Evolutionary conservation across 345 rosid genomes (phyloP).

Genomic region (Acer negundo): DNA sequence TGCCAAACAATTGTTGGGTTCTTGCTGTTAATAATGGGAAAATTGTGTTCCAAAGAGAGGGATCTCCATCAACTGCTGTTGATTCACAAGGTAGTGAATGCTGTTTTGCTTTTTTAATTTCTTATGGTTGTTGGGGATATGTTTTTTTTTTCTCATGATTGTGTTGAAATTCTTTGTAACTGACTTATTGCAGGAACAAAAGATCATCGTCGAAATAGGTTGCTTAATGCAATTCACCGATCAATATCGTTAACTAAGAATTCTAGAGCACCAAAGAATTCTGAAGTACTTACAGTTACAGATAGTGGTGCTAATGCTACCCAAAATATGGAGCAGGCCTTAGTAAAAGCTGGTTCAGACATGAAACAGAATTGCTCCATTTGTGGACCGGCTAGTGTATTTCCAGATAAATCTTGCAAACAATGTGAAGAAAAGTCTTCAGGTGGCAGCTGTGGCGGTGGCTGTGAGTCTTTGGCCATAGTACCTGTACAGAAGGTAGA

Average conservation of each 20-base stretch:
- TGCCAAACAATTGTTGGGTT: conserved; percentile 59
- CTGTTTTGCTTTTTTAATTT: conserved; percentile 1
- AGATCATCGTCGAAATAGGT: conserved; percentile 42
- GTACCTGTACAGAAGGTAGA: conserved; percentile 48
- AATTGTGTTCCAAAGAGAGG: conserved; percentile 66
- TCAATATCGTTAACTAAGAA: conserved; percentile 46
- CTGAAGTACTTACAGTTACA: conserved; percentile 47
- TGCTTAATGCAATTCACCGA: conserved; percentile 60
- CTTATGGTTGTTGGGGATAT: not conserved
- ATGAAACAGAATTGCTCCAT: conserved; percentile 49
- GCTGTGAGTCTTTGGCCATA: conserved; percentile 50
- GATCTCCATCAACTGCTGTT: conserved; percentile 34
- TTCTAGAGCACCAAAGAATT: conserved; percentile 25
- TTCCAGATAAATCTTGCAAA: conserved; percentile 24
- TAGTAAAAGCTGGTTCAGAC: conserved; percentile 39
- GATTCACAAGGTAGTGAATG: conserved; percentile 45
- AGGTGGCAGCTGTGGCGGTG: conserved; percentile 24
- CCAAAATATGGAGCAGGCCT: conserved; percentile 48
- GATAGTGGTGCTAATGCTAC: conserved; percentile 35
- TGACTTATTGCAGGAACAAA: conserved; percentile 45
- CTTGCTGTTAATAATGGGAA: conserved; percentile 79
- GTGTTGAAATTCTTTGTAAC: not conserved
- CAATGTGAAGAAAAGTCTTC: conserved; percentile 28
- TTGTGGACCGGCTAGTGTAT: conserved; percentile 47
- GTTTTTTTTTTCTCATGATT: not conserved